Evolutionary conservation across 2,329 filamentous ascomycete genomes (phyloP).

Genomic region (Cryoendolithus antarcticus): DNA sequence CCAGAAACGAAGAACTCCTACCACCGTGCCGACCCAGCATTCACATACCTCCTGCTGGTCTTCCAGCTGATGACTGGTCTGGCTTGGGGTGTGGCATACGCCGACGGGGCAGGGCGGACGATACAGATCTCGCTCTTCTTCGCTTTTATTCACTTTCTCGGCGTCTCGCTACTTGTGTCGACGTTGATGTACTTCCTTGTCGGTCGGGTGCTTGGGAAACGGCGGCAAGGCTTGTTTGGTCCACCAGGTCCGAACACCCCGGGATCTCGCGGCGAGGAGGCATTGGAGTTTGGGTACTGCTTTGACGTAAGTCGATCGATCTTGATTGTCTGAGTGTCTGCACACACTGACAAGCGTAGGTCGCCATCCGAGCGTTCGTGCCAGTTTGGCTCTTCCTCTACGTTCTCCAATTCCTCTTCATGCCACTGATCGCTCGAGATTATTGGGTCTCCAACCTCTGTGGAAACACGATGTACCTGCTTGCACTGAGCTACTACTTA

Average conservation of each 20-base stretch:
- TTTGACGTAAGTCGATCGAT: constrained; percentile 44
- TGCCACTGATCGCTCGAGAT: constrained; percentile 45
- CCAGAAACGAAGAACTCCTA: constrained; percentile 57
- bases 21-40: constrained; percentile 57
- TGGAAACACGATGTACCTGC: constrained; percentile 54
- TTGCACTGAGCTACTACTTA: constrained; percentile 53
- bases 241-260: constrained; percentile 28
- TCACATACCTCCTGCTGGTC: constrained; percentile 56
- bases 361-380: constrained; percentile 55
- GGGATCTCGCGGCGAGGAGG: constrained; percentile 35
- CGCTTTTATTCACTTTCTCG: constrained; percentile 48
- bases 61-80: constrained; percentile 43
- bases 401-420: constrained; percentile 54
- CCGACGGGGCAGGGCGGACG: constrained; percentile 30
- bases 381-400: constrained; percentile 56
- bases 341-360: constrained; percentile 22
- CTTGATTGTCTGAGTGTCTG: not conserved
- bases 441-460: constrained; percentile 48
- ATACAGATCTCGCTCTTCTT: constrained; percentile 36
- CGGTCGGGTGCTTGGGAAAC: constrained; percentile 46
- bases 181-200: constrained; percentile 53
- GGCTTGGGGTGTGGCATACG: constrained; percentile 48
- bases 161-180: constrained; percentile 45
- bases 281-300: constrained; percentile 58
- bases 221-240: constrained; percentile 46